Percentiles rank a stretch among this genome's conserved stretches.
Conservation (phyloP, 768 basidiomycete genomes). For the Lactarius deliciosus region DNA sequence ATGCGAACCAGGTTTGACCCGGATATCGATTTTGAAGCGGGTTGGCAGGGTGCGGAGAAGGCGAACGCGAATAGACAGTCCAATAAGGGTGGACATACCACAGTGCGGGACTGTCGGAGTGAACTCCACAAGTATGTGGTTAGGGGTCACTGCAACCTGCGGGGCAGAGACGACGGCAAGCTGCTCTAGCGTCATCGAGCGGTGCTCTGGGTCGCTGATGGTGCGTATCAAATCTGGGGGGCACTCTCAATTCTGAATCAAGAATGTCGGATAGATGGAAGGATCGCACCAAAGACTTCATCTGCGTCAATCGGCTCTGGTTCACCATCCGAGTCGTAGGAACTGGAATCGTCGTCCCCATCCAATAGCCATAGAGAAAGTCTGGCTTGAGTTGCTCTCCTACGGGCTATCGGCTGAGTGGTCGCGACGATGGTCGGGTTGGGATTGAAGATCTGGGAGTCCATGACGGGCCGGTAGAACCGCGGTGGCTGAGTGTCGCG, state of each 20-base stretch:
- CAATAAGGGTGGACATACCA: conserved; percentile 95
- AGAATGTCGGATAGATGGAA: not conserved
- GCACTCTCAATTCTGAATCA: not conserved
- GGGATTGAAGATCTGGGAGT: conserved; percentile 72
- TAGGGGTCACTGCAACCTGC: conserved; percentile 65
- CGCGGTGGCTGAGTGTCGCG: not conserved
- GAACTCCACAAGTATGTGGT: conserved; percentile 83
- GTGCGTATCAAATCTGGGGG: conserved; percentile 79
- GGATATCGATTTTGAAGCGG: conserved; percentile 93
- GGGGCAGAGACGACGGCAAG: conserved; percentile 91
- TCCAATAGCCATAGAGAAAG: conserved; percentile 62
- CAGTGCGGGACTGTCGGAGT: conserved; percentile 98
- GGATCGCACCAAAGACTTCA: conserved; percentile 80
- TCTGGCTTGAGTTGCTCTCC: conserved; percentile 38
- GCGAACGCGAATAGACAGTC: conserved; percentile 93
- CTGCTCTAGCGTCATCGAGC: conserved; percentile 85
- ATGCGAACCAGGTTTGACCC: conserved; percentile 91
- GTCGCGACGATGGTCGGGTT: conserved; percentile 81
- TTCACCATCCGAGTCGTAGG: conserved; percentile 40
- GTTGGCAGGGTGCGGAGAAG: conserved; percentile 86
- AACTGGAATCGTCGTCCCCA: conserved; percentile 32
- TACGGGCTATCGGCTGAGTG: conserved; percentile 47
- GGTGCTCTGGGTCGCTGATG: conserved; percentile 95
- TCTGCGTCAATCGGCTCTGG: conserved; percentile 81
- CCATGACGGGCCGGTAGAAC: conserved; percentile 39